These are phyloP conservation scores for Poa pratensis DNA, from an alignment of 176 grass and related monocot genomes.

Conservation along the genomic window DNA sequence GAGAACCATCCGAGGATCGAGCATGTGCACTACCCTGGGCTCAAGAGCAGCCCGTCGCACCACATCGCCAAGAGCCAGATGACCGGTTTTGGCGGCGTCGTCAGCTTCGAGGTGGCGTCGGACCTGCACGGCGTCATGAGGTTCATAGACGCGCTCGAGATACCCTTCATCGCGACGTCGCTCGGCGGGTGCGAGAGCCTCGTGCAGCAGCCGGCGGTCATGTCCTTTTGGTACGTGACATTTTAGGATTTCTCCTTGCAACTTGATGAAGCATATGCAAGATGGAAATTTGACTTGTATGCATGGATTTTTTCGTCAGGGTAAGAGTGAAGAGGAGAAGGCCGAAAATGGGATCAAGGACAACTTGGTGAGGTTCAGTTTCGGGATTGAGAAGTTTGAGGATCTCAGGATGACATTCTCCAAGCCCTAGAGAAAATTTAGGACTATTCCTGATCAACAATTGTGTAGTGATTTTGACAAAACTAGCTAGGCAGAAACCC, in stretches of 20 bases:
- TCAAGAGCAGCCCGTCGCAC: slow-evolving; percentile 61
- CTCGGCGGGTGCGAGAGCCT: slow-evolving; percentile 67
- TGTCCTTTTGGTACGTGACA: slow-evolving; percentile 52
- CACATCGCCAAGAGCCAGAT: slow-evolving; percentile 48
- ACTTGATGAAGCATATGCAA: background rate
- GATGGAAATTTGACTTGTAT: background rate
- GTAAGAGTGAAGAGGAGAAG: slow-evolving; percentile 35
- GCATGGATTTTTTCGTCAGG: background rate
- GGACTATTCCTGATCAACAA: background rate
- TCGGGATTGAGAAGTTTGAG: slow-evolving; percentile 66
- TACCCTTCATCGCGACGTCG: slow-evolving; percentile 62
- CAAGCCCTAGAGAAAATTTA: slow-evolving; percentile 59
- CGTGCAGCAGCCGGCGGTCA: slow-evolving; percentile 65
- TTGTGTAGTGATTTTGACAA: background rate
- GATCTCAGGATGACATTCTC: slow-evolving; percentile 61
- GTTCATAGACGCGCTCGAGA: slow-evolving; percentile 57
- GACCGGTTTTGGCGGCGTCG: slow-evolving; percentile 48
- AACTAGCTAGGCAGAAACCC: background rate
- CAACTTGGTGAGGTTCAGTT: slow-evolving; percentile 61
- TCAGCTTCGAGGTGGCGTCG: slow-evolving; percentile 58
- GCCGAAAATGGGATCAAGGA: slow-evolving; percentile 57
- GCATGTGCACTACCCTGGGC: slow-evolving; percentile 60
- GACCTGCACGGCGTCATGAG: slow-evolving; percentile 46
- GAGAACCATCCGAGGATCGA: slow-evolving; percentile 56
- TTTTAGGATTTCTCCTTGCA: background rate